These are phyloP conservation scores for Zygosaccharomyces pseudobailii DNA, from an alignment of 1,139 yeast genomes.

Conservation along the genomic window DNA sequence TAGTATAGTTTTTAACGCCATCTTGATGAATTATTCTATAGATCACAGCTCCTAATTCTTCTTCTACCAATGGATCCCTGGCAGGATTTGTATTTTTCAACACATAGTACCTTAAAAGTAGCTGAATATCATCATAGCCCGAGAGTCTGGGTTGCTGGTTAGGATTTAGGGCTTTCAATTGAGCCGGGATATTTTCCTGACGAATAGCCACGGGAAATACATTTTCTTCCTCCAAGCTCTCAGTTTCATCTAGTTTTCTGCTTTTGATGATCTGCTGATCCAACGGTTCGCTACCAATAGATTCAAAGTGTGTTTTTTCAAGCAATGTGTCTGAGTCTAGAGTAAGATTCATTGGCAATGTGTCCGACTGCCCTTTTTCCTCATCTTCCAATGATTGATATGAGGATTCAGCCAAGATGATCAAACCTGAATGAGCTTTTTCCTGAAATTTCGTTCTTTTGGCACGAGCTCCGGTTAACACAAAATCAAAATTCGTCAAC, in stretches of 20 bases:
- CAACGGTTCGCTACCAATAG: constrained; percentile 47
- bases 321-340: constrained; percentile 75
- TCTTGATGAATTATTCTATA: constrained; percentile 58
- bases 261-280: constrained; percentile 38
- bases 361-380: constrained; percentile 23
- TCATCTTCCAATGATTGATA: constrained; percentile 26
- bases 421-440: constrained; percentile 62
- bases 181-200: constrained; percentile 59
- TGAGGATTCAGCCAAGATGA: constrained; percentile 63
- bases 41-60: constrained; percentile 72
- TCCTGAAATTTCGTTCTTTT: constrained; percentile 82
- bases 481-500: constrained; percentile 56
- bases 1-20: constrained; percentile 51
- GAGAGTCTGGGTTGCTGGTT: constrained; percentile 72
- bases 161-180: constrained; percentile 60
- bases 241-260: constrained; percentile 34
- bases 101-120: constrained; percentile 62
- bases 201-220: constrained; percentile 58
- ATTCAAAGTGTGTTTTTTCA: constrained; percentile 67
- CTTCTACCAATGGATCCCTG: constrained; percentile 66
- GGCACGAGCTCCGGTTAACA: constrained; percentile 84
- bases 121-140: constrained; percentile 66
- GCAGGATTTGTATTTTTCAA: constrained; percentile 70
- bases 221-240: constrained; percentile 32
- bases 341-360: constrained; percentile 50